Evolutionary conservation across 768 basidiomycete genomes (phyloP).

Genomic region (Suillus subalutaceus): DNA sequence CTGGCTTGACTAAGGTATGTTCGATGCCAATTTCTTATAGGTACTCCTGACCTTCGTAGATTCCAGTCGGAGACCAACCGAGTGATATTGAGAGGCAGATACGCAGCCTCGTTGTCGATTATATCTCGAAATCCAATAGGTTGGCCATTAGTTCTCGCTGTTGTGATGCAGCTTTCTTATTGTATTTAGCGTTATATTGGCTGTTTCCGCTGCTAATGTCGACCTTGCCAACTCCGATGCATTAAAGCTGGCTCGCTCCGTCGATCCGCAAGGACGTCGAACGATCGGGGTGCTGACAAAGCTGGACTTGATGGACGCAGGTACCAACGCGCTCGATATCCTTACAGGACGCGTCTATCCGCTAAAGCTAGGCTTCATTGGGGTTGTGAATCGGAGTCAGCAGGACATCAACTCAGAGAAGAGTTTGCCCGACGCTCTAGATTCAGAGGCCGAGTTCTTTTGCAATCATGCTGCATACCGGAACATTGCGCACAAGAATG

Average conservation of each 20-base stretch:
- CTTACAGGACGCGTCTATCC: slow-evolving; percentile 97
- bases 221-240: slow-evolving; percentile 99
- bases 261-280: slow-evolving; percentile 94
- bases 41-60: slow-evolving; percentile 45
- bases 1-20: slow-evolving; percentile 91
- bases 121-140: slow-evolving; percentile 97
- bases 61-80: slow-evolving; percentile 96
- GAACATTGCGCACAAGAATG: slow-evolving; percentile 96
- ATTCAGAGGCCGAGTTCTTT: slow-evolving; percentile 91
- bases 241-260: slow-evolving; percentile 91
- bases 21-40: not conserved
- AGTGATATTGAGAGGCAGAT: slow-evolving; percentile 98
- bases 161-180: not conserved
- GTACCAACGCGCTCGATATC: slow-evolving; percentile 96
- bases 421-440: slow-evolving; percentile 81
- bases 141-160: slow-evolving; percentile 35
- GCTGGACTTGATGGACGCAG: slow-evolving; percentile 98
- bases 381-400: slow-evolving; percentile 96
- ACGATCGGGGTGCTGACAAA: slow-evolving; percentile 98
- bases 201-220: slow-evolving; percentile 97
- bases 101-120: slow-evolving; percentile 90
- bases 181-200: slow-evolving; percentile 80
- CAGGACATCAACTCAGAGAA: slow-evolving; percentile 93
- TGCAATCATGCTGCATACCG: slow-evolving; percentile 86
- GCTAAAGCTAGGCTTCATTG: slow-evolving; percentile 97